Base-by-base conservation (phyloP, 768 basidiomycete genomes). In the Phylloporus sp. region DNA sequence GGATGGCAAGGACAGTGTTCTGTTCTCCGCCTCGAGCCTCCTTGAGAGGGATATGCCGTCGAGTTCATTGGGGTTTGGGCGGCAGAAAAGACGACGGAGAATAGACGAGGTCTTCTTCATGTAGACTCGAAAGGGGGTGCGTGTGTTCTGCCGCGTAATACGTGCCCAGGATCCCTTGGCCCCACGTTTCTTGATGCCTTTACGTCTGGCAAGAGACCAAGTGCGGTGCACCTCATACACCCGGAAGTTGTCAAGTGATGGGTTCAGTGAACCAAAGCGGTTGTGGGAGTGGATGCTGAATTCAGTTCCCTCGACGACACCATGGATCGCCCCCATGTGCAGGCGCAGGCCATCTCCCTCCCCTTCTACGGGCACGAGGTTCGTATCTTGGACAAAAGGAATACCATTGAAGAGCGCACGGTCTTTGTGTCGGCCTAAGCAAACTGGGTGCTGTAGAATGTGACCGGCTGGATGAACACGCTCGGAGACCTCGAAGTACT, bases 211-310 rank as follows among this genome's bases (percentile, higher is more conserved):
- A 44, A 78, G 69, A 49, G 76, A 84, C 79, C 79, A 84, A 2
- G 84, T 82, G 4, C 82, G 69, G 46, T 80, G 72, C 5, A 83
- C 78, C 45, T 80, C 76, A 28, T 72, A 70, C 28, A 79, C 81
- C 28, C 76, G 68, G n/a, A 78, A 75, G 31, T 60, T 73, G 23
- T 78, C 80, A 12, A 84, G 65, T 18, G 73, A 50, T 2, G 80
- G 78, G 55, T 86, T 87, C 43, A 71, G 66, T 7, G 84, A 84
- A 20, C 77, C 78, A n/a, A 70, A 70, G 54, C 73, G 73, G 63
- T 86, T 85, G 63, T 86, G 84, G 20, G 74, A 69, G 61, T 86
- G 84, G 20, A 87, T 41, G 35, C 75, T 77, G 53, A 88, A 75
- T 55, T 84, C 80, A 9, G 77, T 82, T 42, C 84, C 85, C 53